Percentiles rank a stretch among this genome's conserved stretches.
Evolutionary conservation across 345 rosid species (phyloP).

Genomic region (Geranium rotundifolium): DNA sequence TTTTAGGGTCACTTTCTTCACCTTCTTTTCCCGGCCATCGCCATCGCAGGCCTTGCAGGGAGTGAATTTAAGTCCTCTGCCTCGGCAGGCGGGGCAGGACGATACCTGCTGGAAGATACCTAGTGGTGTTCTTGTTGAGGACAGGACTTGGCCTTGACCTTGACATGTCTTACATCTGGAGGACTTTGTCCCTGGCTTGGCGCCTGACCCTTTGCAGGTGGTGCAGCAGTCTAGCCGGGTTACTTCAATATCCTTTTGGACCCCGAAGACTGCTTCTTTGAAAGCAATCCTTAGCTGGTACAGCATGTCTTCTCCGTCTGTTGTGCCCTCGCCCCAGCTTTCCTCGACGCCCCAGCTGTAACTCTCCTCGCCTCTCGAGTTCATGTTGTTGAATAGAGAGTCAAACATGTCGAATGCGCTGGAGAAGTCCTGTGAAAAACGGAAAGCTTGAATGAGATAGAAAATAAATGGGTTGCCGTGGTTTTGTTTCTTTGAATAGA

Average conservation of each 20-base stretch:
- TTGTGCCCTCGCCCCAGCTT: conserved; percentile 13
- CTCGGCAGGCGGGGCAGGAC: conserved; percentile 29
- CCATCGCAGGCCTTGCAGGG: conserved; percentile 29
- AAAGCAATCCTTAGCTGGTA: conserved; percentile 26
- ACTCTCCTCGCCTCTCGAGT: background rate
- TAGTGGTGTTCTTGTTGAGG: conserved; percentile 32
- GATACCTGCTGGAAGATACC: conserved; percentile 36
- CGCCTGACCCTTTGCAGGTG: conserved; percentile 37
- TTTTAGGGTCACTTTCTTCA: conserved; percentile 28
- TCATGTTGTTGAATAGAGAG: conserved; percentile 22
- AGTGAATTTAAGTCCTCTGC: conserved; percentile 23
- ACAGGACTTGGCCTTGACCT: conserved; percentile 37
- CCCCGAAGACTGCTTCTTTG: conserved; percentile 36
- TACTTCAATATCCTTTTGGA: conserved; percentile 32
- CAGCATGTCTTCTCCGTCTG: conserved; percentile 29
- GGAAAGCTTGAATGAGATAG: background rate
- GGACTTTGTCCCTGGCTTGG: conserved; percentile 27
- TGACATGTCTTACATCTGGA: conserved; percentile 26
- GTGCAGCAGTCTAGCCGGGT: conserved; percentile 31
- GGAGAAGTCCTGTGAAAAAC: conserved; percentile 25
- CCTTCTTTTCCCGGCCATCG: conserved; percentile 24
- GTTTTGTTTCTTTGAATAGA: background rate
- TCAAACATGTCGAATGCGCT: conserved; percentile 34
- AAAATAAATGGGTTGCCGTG: background rate
- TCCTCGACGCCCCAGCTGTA: conserved; percentile 3